A percentile compares a stretch with the other conserved stretches of the same genome.
Conservation (phyloP, 177 flowering plant species). For the Vitis hybrid region DNA sequence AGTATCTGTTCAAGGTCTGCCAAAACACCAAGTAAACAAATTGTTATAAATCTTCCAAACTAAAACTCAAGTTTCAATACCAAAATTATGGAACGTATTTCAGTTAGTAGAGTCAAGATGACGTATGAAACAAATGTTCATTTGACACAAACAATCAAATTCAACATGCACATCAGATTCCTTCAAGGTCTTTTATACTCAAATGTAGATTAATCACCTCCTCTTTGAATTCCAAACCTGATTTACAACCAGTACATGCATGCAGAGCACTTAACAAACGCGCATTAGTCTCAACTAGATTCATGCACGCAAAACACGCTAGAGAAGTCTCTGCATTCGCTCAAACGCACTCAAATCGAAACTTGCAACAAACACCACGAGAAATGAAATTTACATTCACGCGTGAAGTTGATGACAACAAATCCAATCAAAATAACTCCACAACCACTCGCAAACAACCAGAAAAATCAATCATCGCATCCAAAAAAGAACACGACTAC, state of each 20-base stretch:
- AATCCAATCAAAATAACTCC: neutral
- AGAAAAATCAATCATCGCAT: neutral
- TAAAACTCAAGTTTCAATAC: neutral
- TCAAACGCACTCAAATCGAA: neutral
- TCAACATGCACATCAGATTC: too few species aligned
- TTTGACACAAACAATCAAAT: too few species aligned
- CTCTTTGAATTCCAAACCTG: too few species aligned
- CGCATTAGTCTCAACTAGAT: neutral
- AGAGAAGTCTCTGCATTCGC: neutral
- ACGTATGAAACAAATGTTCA: neutral
- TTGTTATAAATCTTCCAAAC: neutral
- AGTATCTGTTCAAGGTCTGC: constrained; percentile 54
- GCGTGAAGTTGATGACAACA: neutral
- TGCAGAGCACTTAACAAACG: too few species aligned
- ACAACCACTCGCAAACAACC: neutral
- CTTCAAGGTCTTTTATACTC: too few species aligned
- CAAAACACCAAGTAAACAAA: constrained; percentile 3
- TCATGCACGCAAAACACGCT: neutral
- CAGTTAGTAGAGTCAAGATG: neutral
- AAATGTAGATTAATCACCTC: too few species aligned
- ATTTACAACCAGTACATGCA: too few species aligned
- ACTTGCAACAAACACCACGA: neutral
- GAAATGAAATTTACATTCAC: neutral
- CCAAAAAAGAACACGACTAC: neutral
- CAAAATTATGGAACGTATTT: neutral